These are phyloP conservation scores for Patellifolia procumbens DNA, from an alignment of 179 eudicot species.

Conservation along the genomic window DNA sequence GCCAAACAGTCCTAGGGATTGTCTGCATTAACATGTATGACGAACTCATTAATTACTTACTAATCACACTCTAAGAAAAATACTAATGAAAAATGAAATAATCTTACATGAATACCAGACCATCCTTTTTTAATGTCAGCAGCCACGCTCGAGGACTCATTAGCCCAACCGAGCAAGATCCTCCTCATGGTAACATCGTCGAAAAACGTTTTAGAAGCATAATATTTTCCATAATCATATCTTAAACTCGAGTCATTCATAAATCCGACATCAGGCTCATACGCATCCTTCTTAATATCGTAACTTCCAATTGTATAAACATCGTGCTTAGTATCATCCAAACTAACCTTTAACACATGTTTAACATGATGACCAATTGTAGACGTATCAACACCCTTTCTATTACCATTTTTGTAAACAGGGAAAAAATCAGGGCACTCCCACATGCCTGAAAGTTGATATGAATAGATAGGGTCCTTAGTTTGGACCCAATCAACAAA, in stretches of 20 bases:
- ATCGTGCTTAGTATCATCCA: conserved; percentile 47
- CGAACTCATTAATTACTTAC: too few species aligned
- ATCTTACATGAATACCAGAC: conserved; percentile 52
- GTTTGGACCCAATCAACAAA: conserved; percentile 46
- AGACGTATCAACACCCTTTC: conserved; percentile 41
- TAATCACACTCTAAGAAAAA: too few species aligned
- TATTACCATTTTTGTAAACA: conserved; percentile 10
- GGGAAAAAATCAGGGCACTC: conserved; percentile 79
- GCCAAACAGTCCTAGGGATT: conserved; percentile 26
- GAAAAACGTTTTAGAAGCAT: conserved; percentile 63
- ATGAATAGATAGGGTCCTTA: conserved; percentile 47
- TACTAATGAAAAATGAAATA: neutral
- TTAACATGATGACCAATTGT: conserved; percentile 8
- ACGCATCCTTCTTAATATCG: conserved; percentile 31
- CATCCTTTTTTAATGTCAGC: conserved; percentile 46
- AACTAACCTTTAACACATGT: conserved; percentile 53
- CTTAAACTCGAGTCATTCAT: conserved; percentile 26
- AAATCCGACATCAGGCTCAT: conserved; percentile 32
- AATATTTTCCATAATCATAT: too few species aligned
- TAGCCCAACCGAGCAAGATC: conserved; percentile 61
- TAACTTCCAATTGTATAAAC: conserved; percentile 51
- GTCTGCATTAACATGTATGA: conserved; percentile 24
- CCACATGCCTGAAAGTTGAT: conserved; percentile 55
- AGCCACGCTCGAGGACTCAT: too few species aligned
- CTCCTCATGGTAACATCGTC: conserved; percentile 44